A percentile compares a stretch with the other conserved stretches of the same genome.
phyloP scores from a whole-genome alignment of 169 alveolate species.

The Cryptosporidium canis region DNA sequence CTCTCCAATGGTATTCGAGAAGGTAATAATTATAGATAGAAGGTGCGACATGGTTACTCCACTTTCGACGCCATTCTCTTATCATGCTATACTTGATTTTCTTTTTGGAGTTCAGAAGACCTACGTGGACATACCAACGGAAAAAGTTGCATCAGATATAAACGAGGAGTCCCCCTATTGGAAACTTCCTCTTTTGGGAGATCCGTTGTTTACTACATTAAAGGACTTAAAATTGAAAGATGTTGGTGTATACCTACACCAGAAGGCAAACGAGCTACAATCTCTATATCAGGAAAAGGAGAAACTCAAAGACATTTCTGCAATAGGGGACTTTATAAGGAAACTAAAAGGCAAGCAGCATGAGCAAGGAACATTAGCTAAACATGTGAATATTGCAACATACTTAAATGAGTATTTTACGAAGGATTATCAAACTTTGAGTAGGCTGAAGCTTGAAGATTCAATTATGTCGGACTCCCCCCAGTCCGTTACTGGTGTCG shows the following conservation, averaged over 20 bases:
- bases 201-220: conserved; percentile 80
- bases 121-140: conserved; percentile 80
- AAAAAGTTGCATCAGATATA: conserved; percentile 28
- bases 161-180: conserved; percentile 19
- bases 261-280: conserved; percentile 86
- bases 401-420: conserved; percentile 78
- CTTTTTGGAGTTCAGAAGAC: conserved; percentile 78
- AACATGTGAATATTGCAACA: conserved; percentile 88
- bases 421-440: conserved; percentile 78
- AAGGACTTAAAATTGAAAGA: conserved; percentile 83
- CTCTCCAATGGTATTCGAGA: conserved; percentile 36
- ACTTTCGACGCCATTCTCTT: conserved; percentile 82
- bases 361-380: conserved; percentile 87
- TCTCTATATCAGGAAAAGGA: conserved; percentile 86
- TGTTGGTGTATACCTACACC: conserved; percentile 84
- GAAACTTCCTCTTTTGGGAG: conserved; percentile 70
- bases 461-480: conserved; percentile 72
- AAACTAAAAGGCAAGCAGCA: conserved; percentile 85
- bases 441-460: conserved; percentile 84
- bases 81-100: conserved; percentile 83
- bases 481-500: conserved; percentile 25
- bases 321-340: conserved; percentile 85
- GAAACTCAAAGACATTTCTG: conserved; percentile 82
- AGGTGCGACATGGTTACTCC: conserved; percentile 83
- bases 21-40: conserved; percentile 80